phyloP scores from a whole-genome alignment of 2,329 filamentous ascomycete genomes.

The Alternaria angustiovoidea region DNA sequence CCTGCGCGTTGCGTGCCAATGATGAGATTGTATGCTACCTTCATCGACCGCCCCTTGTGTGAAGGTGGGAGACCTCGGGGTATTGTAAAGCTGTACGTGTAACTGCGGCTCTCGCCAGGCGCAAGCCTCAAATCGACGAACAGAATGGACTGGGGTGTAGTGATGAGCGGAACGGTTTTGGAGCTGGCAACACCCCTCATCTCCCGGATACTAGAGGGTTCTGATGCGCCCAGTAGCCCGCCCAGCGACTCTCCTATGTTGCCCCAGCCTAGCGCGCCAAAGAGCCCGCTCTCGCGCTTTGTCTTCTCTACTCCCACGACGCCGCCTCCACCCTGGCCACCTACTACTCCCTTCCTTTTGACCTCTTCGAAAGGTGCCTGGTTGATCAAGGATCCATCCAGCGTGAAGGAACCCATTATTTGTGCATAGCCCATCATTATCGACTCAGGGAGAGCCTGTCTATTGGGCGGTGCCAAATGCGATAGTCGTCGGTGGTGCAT shows the following conservation, averaged over 20 bases:
- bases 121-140: constrained; percentile 91
- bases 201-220: constrained; percentile 92
- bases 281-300: constrained; percentile 79
- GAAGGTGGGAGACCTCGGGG: constrained; percentile 90
- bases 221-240: constrained; percentile 83
- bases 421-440: constrained; percentile 99
- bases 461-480: constrained; percentile 43
- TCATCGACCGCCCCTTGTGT: constrained; percentile 90
- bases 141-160: constrained; percentile 91
- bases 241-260: constrained; percentile 87
- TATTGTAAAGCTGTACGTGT: constrained; percentile 84
- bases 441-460: constrained; percentile 69
- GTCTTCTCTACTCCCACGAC: constrained; percentile 80
- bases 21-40: constrained; percentile 88
- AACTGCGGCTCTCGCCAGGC: constrained; percentile 88
- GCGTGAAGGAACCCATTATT: constrained; percentile 86
- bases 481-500: constrained; percentile 42
- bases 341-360: constrained; percentile 90
- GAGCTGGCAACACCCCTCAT: constrained; percentile 89
- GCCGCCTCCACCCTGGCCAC: constrained; percentile 81
- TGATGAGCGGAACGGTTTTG: constrained; percentile 88
- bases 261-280: constrained; percentile 87
- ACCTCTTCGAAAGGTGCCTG: constrained; percentile 92
- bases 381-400: constrained; percentile 91
- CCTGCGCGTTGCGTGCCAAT: constrained; percentile 90